phyloP scores from a whole-genome alignment of 768 basidiomycete species.

The Tulasnella sp. region DNA sequence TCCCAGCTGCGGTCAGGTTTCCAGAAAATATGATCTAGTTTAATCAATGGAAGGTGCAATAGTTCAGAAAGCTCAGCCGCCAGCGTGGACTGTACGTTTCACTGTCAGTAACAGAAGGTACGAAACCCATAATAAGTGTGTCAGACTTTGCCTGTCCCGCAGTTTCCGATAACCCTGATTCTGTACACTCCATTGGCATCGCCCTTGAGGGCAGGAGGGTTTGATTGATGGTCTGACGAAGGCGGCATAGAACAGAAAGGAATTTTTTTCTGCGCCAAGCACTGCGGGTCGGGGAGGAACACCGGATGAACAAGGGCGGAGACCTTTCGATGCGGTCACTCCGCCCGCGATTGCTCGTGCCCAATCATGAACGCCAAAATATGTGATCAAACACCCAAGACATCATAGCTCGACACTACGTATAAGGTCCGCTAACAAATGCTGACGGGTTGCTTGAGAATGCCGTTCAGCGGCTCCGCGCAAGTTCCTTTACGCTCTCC shows the following conservation, averaged over 20 bases:
- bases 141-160: constrained; percentile 18
- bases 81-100: not conserved
- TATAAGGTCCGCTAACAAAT: no score
- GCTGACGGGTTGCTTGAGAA: no score
- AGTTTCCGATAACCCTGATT: constrained; percentile 2
- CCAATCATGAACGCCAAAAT: no score
- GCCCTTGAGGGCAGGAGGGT: not conserved
- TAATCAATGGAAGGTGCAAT: not conserved
- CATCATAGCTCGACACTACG: no score
- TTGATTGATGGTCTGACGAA: not conserved
- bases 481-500: not conserved
- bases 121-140: not conserved
- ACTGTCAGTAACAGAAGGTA: not conserved
- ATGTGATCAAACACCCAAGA: no score
- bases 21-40: constrained; percentile 6
- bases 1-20: not conserved
- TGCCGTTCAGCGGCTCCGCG: not conserved
- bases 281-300: no score
- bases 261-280: no score
- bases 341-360: no score
- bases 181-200: not conserved
- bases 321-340: no score
- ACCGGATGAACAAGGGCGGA: no score
- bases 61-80: constrained; percentile 5
- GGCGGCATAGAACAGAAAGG: not conserved